These are phyloP conservation scores for Ulota crispa DNA, from an alignment of 225 moss, liverwort and hornwort genomes.

Conservation along the genomic window DNA sequence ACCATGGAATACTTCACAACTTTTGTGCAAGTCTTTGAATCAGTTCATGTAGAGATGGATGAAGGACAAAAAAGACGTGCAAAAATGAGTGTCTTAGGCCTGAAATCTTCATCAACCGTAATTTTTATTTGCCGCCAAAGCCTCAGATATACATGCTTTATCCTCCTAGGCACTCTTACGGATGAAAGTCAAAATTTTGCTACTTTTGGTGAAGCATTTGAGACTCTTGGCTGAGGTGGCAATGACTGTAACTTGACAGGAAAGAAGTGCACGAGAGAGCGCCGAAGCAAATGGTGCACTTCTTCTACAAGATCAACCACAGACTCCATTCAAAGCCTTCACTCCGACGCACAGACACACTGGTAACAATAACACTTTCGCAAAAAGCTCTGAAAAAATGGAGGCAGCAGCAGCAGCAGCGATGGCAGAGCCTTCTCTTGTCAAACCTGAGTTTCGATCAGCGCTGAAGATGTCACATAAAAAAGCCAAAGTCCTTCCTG, in stretches of 20 bases:
- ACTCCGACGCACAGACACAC: background rate
- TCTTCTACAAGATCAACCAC: background rate
- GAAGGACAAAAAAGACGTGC: too few relatives aligned
- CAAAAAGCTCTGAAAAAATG: background rate
- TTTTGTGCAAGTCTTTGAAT: too few relatives aligned
- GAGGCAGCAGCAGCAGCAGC: background rate
- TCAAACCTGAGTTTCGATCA: constrained; percentile 38
- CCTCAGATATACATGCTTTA: too few relatives aligned
- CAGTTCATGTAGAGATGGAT: too few relatives aligned
- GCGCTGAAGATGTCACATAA: constrained; percentile 47
- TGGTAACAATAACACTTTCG: background rate
- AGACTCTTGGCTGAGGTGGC: constrained; percentile 4
- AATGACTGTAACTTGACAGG: constrained; percentile 28
- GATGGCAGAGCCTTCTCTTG: constrained; percentile 14
- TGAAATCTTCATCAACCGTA: too few relatives aligned
- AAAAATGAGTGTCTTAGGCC: too few relatives aligned
- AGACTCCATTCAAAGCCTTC: constrained; percentile 8
- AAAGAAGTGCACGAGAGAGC: constrained; percentile 33
- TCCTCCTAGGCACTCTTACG: too few relatives aligned
- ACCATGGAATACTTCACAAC: too few relatives aligned
- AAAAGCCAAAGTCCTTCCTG: constrained; percentile 14
- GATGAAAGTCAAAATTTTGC: too few relatives aligned
- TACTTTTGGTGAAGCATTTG: background rate
- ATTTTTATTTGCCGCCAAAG: too few relatives aligned
- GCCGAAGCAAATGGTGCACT: constrained; percentile 26